Evolutionary conservation across 495 filamentous ascomycete genomes (phyloP), one percentile per base, ranked within the genome.

Genomic region (Aspergillus homomorphus): DNA sequence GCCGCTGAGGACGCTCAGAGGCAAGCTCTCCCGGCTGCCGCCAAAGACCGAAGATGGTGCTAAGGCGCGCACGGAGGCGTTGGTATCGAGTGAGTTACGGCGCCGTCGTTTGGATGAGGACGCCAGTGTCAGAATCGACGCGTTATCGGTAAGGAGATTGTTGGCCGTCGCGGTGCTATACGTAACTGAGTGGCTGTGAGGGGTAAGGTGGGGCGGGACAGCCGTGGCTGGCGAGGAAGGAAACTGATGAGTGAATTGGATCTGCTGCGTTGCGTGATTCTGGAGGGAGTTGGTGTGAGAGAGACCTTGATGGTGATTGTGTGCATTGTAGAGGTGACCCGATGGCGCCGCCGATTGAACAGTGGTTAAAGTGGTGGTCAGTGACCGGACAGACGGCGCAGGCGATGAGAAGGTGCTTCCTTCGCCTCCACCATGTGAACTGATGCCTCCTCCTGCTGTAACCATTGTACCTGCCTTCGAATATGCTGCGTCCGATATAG

Each of bases 301-400:
- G 70, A 70, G 61, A 63, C 72, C 58, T 71, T 77, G 59, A 54
- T 76, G 62, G 57, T 41, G 55, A 52, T 74, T 69, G 59, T 71
- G 70, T 21, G 69, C 59, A 38, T 72, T 74, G 45, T 79, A 77
- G 51, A 86, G 69, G 14, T 85, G 80, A 44, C 80, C 81, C 43
- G 90, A 90, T 1, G 87, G 85, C 14, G 88, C 85, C 28, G 87
- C 78, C 4, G 94, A 98, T 69, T 98, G 94, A 49, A 98, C 93
- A 0, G 94, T 98, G 0, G 94, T 98, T 51, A 98, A 81, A 4
- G 94, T 98, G 0, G 94, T 98, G 1, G 94, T 91, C 50, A 98
- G 79, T 0, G 92, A 97, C 53, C 89, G 90, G 23, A 94, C 86
- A 4, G 92, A 97, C 3, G 92, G 92, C 10, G 90, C 88, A 4